These are phyloP conservation scores for Blechomonas ayalai DNA, from an alignment of 208 protist genomes.

Conservation along the genomic window DNA sequence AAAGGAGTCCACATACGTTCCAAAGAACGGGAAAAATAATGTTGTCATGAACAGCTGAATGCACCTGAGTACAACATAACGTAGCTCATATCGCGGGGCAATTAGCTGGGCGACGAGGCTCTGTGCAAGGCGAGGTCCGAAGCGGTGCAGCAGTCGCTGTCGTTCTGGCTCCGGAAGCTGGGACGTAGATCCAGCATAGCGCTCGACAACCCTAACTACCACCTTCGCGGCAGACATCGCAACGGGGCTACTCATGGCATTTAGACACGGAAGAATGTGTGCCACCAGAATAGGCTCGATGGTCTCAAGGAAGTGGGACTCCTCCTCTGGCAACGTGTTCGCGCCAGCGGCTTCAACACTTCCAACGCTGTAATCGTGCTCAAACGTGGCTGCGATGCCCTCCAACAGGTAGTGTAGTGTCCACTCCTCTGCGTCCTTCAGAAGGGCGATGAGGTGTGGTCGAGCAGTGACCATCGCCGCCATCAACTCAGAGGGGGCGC, in stretches of 20 bases:
- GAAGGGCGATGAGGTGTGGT: constrained; percentile 83
- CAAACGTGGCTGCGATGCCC: constrained; percentile 65
- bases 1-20: constrained; percentile 82
- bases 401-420: constrained; percentile 96
- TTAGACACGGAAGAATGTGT: constrained; percentile 90
- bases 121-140: constrained; percentile 81
- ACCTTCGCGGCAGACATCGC: constrained; percentile 92
- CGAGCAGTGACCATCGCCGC: constrained; percentile 51
- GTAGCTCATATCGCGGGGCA: constrained; percentile 91
- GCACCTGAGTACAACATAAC: constrained; percentile 97
- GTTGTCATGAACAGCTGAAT: constrained; percentile 95
- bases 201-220: too few species aligned
- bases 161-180: too few species aligned
- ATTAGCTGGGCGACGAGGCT: constrained; percentile 66
- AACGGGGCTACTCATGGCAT: constrained; percentile 95
- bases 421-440: constrained; percentile 96
- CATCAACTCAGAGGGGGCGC: constrained; percentile 20
- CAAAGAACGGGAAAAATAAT: constrained; percentile 64
- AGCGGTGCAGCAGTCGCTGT: constrained; percentile 25
- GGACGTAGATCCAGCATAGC: too few species aligned
- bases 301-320: too few species aligned
- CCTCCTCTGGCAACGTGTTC: too few species aligned
- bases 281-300: too few species aligned
- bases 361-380: too few species aligned
- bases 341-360: too few species aligned